phyloP scores from a whole-genome alignment of 2,329 filamentous ascomycete genomes.

The Aspergillus jensenii region DNA sequence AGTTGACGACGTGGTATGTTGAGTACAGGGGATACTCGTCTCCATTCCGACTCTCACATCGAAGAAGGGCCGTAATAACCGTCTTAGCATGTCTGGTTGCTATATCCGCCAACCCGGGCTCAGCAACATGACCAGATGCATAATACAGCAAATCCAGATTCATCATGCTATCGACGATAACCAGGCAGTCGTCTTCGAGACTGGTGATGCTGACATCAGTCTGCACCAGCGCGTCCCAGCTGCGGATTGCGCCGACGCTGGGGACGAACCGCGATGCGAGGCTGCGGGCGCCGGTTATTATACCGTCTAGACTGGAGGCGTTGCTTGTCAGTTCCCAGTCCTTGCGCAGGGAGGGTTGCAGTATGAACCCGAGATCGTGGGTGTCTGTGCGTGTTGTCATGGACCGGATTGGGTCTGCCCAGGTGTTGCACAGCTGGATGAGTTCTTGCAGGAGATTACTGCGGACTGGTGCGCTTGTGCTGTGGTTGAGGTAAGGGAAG shows the following conservation, averaged over 20 bases:
- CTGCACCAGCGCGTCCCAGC: conserved; percentile 17
- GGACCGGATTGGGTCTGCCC: conserved; percentile 17
- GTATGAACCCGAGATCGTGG: conserved; percentile 56
- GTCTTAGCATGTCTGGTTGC: conserved; percentile 20
- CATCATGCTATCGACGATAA: conserved; percentile 16
- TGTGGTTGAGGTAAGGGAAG: background rate
- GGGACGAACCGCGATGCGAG: conserved; percentile 37
- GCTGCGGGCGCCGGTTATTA: conserved; percentile 19
- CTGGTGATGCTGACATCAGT: background rate
- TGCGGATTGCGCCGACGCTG: conserved; percentile 41
- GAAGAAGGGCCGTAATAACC: conserved; percentile 12
- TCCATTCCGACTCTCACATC: background rate
- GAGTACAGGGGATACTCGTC: conserved; percentile 4
- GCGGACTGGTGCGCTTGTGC: no score
- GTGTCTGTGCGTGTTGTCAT: conserved; percentile 47
- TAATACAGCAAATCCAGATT: conserved; percentile 41
- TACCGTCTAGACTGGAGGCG: conserved; percentile 3
- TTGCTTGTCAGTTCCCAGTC: conserved; percentile 49
- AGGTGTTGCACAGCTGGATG: conserved; percentile 9
- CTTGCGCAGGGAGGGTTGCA: conserved; percentile 47
- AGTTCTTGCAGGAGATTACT: background rate
- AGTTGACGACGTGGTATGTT: conserved; percentile 22
- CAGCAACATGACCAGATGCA: conserved; percentile 29
- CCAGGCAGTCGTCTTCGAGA: conserved; percentile 7
- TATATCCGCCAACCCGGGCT: conserved; percentile 28